phyloP scores from a whole-genome alignment of 2,329 filamentous ascomycete species.

The Cercospora sp. region DNA sequence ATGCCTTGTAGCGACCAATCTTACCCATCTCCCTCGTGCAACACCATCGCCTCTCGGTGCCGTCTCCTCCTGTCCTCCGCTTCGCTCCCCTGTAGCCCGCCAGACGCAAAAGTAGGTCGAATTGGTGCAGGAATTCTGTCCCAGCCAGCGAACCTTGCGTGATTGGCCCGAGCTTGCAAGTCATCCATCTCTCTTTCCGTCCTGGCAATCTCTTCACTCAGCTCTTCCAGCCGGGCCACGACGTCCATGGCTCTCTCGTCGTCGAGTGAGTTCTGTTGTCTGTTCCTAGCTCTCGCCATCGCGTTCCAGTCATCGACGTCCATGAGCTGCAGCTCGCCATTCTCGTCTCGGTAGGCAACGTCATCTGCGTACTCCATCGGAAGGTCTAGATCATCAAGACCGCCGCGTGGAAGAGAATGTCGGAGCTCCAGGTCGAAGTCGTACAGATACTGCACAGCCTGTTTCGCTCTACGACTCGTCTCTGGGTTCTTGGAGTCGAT shows the following conservation, averaged over 20 bases:
- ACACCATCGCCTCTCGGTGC: constrained; percentile 82
- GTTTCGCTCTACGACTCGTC: constrained; percentile 21
- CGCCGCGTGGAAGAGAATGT: constrained; percentile 5
- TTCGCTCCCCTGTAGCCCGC: constrained; percentile 44
- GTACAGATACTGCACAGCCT: constrained; percentile 27
- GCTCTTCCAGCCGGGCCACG: constrained; percentile 20
- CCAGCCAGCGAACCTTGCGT: constrained; percentile 26
- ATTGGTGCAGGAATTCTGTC: constrained; percentile 15
- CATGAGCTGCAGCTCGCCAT: constrained; percentile 14
- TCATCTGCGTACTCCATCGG: background rate
- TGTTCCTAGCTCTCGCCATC: constrained; percentile 9
- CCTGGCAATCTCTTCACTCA: constrained; percentile 22
- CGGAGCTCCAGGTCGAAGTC: constrained; percentile 33
- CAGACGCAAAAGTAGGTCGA: constrained; percentile 1
- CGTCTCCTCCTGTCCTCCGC: constrained; percentile 70
- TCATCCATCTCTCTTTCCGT: constrained; percentile 39
- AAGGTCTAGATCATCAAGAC: background rate
- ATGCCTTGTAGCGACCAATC: too few relatives aligned
- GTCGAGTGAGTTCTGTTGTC: constrained; percentile 8
- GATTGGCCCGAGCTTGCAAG: constrained; percentile 62
- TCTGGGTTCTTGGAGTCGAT: constrained; percentile 19
- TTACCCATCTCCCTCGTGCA: constrained; percentile 66
- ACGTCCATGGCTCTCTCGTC: constrained; percentile 12
- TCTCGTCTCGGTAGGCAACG: constrained; percentile 2
- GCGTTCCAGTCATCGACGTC: constrained; percentile 16